A percentile compares a stretch with the other conserved stretches of the same genome.
phyloP scores from a whole-genome alignment of 345 rosid genomes.

The Cardamine resedifolia region DNA sequence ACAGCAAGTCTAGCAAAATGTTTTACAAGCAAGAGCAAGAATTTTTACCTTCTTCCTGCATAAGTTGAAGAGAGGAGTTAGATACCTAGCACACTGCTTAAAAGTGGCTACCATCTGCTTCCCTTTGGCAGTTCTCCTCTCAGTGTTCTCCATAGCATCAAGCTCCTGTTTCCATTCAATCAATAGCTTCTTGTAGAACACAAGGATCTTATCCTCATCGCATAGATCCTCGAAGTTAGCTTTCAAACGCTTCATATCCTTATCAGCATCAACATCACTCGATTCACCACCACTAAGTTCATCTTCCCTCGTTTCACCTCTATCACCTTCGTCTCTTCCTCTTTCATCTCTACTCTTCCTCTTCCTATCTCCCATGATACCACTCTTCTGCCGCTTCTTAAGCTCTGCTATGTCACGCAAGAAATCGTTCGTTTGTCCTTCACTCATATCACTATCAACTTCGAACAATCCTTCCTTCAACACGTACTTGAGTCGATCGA shows the following conservation, averaged over 20 bases:
- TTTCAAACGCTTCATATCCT: slow-evolving; percentile 85
- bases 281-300: slow-evolving; percentile 91
- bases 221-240: slow-evolving; percentile 84
- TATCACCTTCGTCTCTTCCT: slow-evolving; percentile 63
- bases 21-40: not conserved
- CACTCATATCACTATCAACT: slow-evolving; percentile 90
- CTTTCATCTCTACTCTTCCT: slow-evolving; percentile 85
- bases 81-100: slow-evolving; percentile 93
- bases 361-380: slow-evolving; percentile 70
- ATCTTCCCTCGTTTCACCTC: slow-evolving; percentile 65
- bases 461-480: slow-evolving; percentile 83
- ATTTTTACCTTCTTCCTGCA: slow-evolving; percentile 89
- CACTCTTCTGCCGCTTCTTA: slow-evolving; percentile 89
- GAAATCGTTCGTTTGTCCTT: slow-evolving; percentile 98
- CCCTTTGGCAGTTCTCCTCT: slow-evolving; percentile 90
- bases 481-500: slow-evolving; percentile 79
- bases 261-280: slow-evolving; percentile 78
- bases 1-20: not conserved
- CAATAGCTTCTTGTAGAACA: slow-evolving; percentile 83
- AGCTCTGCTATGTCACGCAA: slow-evolving; percentile 88
- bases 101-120: slow-evolving; percentile 92
- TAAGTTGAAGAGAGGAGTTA: slow-evolving; percentile 89
- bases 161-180: slow-evolving; percentile 96
- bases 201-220: slow-evolving; percentile 91
- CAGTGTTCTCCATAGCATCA: slow-evolving; percentile 68